Conservation (phyloP, 1,139 yeast genomes). For the Hemisphaericaspora xylanilytica region DNA sequence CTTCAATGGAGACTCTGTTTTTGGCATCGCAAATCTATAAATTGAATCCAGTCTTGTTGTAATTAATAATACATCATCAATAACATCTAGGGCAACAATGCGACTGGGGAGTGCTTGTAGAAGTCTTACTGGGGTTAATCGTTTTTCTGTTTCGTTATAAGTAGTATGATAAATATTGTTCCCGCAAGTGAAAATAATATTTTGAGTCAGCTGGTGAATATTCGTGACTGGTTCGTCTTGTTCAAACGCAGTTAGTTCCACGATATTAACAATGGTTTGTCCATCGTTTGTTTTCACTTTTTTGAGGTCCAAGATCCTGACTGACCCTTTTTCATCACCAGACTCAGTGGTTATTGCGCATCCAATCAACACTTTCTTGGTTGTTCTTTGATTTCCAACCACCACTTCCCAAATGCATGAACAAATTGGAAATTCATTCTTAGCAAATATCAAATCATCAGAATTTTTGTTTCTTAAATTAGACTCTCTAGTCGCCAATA, state of each 20-base stretch:
- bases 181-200: constrained; percentile 37
- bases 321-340: constrained; percentile 30
- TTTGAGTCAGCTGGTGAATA: constrained; percentile 36
- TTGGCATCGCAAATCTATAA: constrained; percentile 23
- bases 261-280: constrained; percentile 20
- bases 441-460: constrained; percentile 24
- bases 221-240: constrained; percentile 34
- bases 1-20: constrained; percentile 11
- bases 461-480: constrained; percentile 17
- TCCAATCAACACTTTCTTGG: constrained; percentile 44
- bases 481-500: constrained; percentile 22
- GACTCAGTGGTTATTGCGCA: constrained; percentile 21
- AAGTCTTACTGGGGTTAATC: constrained; percentile 30
- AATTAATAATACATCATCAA: constrained; percentile 25
- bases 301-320: constrained; percentile 44
- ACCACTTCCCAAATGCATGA: constrained; percentile 35
- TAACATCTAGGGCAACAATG: constrained; percentile 31
- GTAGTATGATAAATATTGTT: constrained; percentile 32
- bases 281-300: constrained; percentile 19
- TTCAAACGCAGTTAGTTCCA: constrained; percentile 38
- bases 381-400: constrained; percentile 28
- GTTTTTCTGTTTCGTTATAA: constrained; percentile 38
- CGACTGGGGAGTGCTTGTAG: constrained; percentile 36
- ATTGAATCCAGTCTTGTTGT: constrained; percentile 45
- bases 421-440: constrained; percentile 36